Evolutionary conservation across 768 basidiomycete genomes (phyloP).

Genomic region (Podaxis rugospora): DNA sequence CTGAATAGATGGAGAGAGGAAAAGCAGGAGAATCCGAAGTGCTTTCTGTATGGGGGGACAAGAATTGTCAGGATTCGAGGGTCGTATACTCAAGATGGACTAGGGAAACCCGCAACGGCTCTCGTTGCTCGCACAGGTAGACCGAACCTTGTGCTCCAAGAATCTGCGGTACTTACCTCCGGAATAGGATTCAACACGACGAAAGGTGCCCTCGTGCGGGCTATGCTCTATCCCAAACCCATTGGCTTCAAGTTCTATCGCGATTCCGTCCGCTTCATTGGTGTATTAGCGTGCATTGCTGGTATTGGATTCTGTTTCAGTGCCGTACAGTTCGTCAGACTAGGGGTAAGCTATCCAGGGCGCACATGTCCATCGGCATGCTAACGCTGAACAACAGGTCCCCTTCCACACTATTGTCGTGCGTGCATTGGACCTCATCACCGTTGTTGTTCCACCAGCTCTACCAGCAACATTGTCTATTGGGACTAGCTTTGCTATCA

Average conservation of each 20-base stretch:
- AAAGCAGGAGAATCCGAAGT: slow-evolving; percentile 71
- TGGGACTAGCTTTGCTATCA: slow-evolving; percentile 92
- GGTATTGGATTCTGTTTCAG: slow-evolving; percentile 88
- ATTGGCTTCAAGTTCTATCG: slow-evolving; percentile 99
- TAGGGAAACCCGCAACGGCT: slow-evolving; percentile 64
- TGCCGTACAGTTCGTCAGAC: slow-evolving; percentile 85
- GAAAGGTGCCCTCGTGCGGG: slow-evolving; percentile 91
- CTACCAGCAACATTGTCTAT: slow-evolving; percentile 96
- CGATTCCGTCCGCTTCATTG: slow-evolving; percentile 87
- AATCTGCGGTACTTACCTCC: neutral
- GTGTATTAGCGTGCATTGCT: slow-evolving; percentile 88
- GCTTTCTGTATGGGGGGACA: slow-evolving; percentile 89
- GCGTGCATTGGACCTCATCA: slow-evolving; percentile 92
- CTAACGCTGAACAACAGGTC: slow-evolving; percentile 42
- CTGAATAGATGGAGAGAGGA: slow-evolving; percentile 65
- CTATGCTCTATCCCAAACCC: slow-evolving; percentile 98
- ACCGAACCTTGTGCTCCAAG: slow-evolving; percentile 8
- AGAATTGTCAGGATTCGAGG: slow-evolving; percentile 84
- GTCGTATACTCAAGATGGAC: slow-evolving; percentile 45
- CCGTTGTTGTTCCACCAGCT: slow-evolving; percentile 96
- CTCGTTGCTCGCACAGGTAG: slow-evolving; percentile 84
- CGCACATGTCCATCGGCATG: neutral
- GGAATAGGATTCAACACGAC: slow-evolving; percentile 91
- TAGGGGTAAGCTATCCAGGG: slow-evolving; percentile 58
- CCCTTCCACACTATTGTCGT: slow-evolving; percentile 87